Base-by-base conservation (phyloP, 2,329 filamentous ascomycete species). In the Cyanodermella asteris region DNA sequence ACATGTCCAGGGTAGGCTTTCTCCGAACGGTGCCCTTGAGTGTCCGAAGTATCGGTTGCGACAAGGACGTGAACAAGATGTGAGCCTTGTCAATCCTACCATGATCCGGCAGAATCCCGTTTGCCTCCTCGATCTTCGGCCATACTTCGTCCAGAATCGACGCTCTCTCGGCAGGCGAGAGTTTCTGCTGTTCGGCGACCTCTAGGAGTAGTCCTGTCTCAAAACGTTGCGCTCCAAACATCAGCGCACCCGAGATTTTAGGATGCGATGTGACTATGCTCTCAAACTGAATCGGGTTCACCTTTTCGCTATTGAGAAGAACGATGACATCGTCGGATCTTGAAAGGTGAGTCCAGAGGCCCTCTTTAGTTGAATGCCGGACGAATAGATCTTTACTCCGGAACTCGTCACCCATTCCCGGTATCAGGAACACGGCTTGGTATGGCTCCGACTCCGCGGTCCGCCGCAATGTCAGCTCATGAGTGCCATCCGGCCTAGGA, bases 121-220 rank as follows among this genome's bases (percentile, higher is more conserved):
- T 27, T 6, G 25, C 25, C 19, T 27, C 19, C 16, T 13, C 24
- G 22, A 26, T 15, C 16, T 22, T 10, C 11, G 24, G 24, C 24
- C 24, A 26, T 15, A 26, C 22, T 6, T 26, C 16, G 18, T 26
- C 24, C 13, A 26, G 14, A 8, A 24, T 10, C 13, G 14, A 15
- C 8, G 23, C 8, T 24, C 17, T 24, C n/a, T n/a, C n/a, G n/a
- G n/a, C n/a, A n/a, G n/a, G n/a, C n/a, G n/a, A n/a, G 8, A 16
- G 23, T 10, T 6, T 15, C 10, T 24, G 8, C 12, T 12, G 17
- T 24, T 16, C 13, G 7, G 23, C 14, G 13, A 24, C 23, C 30
- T 64, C 61, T 19, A 64, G 32, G 4, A 63, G 40, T 3, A 64
- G 33, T 0, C 48, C 51, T 0, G 59, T 43, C 33, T 62, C 52